Conservation (phyloP, 169 alveolate genomes). For the Eimeria zaria region DNA sequence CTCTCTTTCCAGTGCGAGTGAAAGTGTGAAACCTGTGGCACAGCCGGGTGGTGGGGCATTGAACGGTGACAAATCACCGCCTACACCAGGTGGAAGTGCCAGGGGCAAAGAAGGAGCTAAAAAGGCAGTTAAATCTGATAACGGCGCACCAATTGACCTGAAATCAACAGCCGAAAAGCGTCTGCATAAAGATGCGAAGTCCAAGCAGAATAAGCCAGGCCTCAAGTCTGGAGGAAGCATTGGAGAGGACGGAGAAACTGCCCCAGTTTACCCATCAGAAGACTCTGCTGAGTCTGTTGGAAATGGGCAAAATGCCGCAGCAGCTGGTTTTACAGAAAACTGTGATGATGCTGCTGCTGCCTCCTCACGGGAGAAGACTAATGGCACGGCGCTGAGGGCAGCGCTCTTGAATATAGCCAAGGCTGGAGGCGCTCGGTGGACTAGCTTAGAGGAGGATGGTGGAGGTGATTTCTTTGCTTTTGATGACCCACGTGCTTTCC, state of each 20-base stretch:
- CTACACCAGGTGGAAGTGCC: constrained; percentile 5
- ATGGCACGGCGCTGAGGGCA: not conserved
- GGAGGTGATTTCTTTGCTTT: constrained; percentile 48
- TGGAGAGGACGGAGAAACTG: constrained; percentile 14
- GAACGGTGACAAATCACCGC: not conserved
- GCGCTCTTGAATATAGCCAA: not conserved
- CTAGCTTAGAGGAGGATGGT: constrained; percentile 63
- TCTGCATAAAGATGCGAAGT: constrained; percentile 21
- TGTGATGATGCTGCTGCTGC: not conserved
- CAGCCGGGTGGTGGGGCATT: not conserved
- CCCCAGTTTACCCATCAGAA: not conserved
- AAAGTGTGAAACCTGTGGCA: not conserved
- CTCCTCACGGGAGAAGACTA: not conserved
- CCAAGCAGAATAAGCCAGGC: constrained; percentile 1
- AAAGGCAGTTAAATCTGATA: constrained; percentile 8
- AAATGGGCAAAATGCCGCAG: not conserved
- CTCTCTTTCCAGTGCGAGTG: not conserved
- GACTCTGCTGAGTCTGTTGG: constrained; percentile 12
- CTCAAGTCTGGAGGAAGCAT: constrained; percentile 23
- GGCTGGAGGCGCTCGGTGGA: constrained; percentile 77
- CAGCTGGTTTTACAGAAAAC: not conserved
- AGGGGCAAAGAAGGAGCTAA: constrained; percentile 26
- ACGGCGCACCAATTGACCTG: not conserved
- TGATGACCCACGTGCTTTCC: constrained; percentile 43
- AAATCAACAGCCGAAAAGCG: not conserved